A percentile compares a stretch with the other conserved stretches of the same genome.
Evolutionary conservation across 805 yeast genomes (phyloP).

Genomic region (Saturnispora silvae): DNA sequence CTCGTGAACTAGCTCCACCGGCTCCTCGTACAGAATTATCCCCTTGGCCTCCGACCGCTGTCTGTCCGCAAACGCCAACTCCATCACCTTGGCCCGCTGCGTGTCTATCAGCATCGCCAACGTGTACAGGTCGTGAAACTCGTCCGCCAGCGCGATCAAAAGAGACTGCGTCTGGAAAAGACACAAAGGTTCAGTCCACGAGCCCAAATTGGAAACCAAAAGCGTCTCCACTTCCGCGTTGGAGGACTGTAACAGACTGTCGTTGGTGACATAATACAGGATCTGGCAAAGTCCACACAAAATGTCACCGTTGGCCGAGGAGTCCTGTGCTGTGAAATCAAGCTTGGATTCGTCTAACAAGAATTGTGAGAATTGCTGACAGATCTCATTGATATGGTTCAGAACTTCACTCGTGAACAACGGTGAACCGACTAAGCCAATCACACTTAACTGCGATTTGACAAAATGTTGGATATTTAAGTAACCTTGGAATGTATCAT

Average conservation of each 20-base stretch:
- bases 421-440: slow-evolving; percentile 3
- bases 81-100: slow-evolving; percentile 27
- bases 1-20: slow-evolving; percentile 15
- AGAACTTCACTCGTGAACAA: slow-evolving; percentile 15
- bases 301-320: background rate
- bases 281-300: slow-evolving; percentile 14
- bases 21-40: slow-evolving; percentile 8
- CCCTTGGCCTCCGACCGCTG: slow-evolving; percentile 9
- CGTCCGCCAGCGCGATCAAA: slow-evolving; percentile 54
- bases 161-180: slow-evolving; percentile 38
- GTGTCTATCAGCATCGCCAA: slow-evolving; percentile 45
- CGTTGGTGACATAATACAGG: slow-evolving; percentile 18
- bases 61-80: too few species aligned
- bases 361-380: too few species aligned
- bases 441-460: slow-evolving; percentile 3
- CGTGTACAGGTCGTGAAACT: slow-evolving; percentile 54
- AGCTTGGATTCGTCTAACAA: slow-evolving; percentile 11
- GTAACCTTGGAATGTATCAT: slow-evolving; percentile 8
- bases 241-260: slow-evolving; percentile 8
- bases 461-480: slow-evolving; percentile 7
- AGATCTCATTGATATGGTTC: slow-evolving; percentile 13
- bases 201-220: slow-evolving; percentile 16
- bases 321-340: background rate
- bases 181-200: slow-evolving; percentile 55
- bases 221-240: slow-evolving; percentile 7